Base-by-base conservation (phyloP, 495 filamentous ascomycete genomes). In the Collariella sp. region DNA sequence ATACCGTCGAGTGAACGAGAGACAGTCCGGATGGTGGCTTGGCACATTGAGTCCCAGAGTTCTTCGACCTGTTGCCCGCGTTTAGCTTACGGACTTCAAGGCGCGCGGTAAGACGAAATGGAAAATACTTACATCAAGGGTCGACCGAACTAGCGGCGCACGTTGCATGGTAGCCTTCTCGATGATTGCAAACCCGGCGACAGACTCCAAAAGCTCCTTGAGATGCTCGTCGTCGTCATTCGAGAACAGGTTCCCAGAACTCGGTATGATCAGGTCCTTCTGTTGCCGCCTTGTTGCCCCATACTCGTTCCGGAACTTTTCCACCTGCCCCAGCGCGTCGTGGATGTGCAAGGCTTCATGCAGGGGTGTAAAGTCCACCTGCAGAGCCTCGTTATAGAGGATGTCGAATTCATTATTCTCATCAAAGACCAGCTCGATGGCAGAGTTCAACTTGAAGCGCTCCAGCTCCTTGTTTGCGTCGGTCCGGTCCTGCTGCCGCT, bases 311-410 rank as follows among this genome's bases (percentile, higher is more conserved):
- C 86, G 80, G 64, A 99, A 97, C 52, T 85, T 89, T 54, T 96
- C 91, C 55, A 82, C 88, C 57, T 94, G 89, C 1, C 93, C 93
- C 3, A 99, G 74, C 2, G 94, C 91, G 59, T 96, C 89, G 61
- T 99, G 91, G 49, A 97, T 99, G 69, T 97, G 93, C 57, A 97
- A 65, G 56, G 89, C 94, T 70, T 99, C 94, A 63, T 95, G 95
- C 16, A 99, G 75, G 2, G 93, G 93, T 0, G 87, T 89, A 59
- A 99, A 99, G 63, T 96, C 88, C 46, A 96, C 89, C 59, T 90
- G 85, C 10, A 95, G 75, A 56, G 95, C 89, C 24, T 97, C 91
- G 60, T 97, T 96, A 61, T 96, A 83, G 23, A 99, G 73, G 12
- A 96, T 80, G 62, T 97, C 89, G 67, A 91, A 96, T 64, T 97